A percentile compares a stretch with the other conserved stretches of the same genome.
These are phyloP conservation scores for Arthrobotrys megalospora DNA, from an alignment of 2,329 filamentous ascomycete species.

Conservation along the genomic window DNA sequence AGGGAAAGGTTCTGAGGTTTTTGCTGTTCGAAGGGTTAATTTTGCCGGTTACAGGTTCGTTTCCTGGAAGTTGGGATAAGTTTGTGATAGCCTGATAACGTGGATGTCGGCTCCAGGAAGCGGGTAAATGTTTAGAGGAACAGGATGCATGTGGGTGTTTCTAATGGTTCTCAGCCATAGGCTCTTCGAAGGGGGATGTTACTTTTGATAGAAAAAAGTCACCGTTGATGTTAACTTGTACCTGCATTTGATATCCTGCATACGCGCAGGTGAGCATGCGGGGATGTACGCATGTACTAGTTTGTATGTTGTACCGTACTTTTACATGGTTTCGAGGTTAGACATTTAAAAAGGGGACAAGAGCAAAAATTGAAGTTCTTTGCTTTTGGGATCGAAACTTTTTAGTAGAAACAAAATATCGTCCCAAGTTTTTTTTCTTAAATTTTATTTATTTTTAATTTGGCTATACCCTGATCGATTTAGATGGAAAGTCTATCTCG, in stretches of 20 bases:
- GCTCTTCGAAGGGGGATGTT: too few species aligned
- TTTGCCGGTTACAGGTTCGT: slow-evolving; percentile 16
- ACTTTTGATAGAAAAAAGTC: slow-evolving; percentile 13
- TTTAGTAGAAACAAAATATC: slow-evolving; percentile 16
- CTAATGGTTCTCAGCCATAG: too few species aligned
- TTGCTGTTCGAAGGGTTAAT: slow-evolving; percentile 20
- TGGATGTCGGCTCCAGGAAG: slow-evolving; percentile 9
- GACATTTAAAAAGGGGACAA: slow-evolving; percentile 23
- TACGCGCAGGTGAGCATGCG: not conserved
- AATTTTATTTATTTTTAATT: not conserved
- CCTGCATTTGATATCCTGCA: slow-evolving; percentile 8
- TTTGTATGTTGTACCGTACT: slow-evolving; percentile 10
- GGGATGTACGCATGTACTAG: slow-evolving; percentile 1
- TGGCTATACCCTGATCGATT: not conserved
- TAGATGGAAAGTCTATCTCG: slow-evolving; percentile 1
- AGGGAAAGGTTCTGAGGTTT: not conserved
- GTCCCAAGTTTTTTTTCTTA: slow-evolving; percentile 12
- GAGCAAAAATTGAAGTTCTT: not conserved
- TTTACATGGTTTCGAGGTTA: slow-evolving; percentile 16
- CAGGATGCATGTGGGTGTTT: not conserved
- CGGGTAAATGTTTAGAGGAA: slow-evolving; percentile 1
- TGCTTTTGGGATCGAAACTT: slow-evolving; percentile 27
- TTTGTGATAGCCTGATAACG: slow-evolving; percentile 13
- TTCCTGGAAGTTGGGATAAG: slow-evolving; percentile 6
- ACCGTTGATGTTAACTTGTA: slow-evolving; percentile 30